Percentiles rank a stretch among this genome's conserved stretches.
Conservation (phyloP, 495 filamentous ascomycete genomes). For the Apodospora peruviana region DNA sequence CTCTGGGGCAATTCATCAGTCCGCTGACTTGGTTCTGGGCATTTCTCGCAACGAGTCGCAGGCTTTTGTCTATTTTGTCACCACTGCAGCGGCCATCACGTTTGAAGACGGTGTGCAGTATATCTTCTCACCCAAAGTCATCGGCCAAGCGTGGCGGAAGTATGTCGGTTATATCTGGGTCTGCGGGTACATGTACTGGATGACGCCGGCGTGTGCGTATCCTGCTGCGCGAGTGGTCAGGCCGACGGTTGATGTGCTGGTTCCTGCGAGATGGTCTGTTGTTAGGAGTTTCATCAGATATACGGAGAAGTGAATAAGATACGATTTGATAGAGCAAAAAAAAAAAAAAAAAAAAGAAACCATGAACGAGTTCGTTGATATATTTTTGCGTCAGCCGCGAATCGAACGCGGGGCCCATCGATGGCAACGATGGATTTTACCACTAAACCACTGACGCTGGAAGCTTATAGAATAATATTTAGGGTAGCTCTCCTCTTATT, state of each 20-base stretch:
- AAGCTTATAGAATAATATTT: too few species aligned
- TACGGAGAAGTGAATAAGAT: too few species aligned
- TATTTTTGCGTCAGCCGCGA: constrained; percentile 33
- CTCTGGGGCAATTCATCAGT: neutral
- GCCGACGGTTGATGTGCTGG: neutral
- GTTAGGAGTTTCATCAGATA: neutral
- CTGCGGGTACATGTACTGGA: neutral
- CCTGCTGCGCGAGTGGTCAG: neutral
- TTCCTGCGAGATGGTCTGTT: neutral
- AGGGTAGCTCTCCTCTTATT: too few species aligned
- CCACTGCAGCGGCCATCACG: neutral
- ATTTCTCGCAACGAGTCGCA: neutral
- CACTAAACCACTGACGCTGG: constrained; percentile 43
- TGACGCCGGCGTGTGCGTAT: neutral
- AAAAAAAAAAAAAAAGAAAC: too few species aligned
- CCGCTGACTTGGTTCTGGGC: neutral
- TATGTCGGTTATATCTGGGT: neutral
- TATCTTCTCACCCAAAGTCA: neutral
- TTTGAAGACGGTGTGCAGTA: neutral
- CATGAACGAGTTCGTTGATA: too few species aligned
- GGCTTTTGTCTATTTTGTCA: neutral
- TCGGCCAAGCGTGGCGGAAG: neutral
- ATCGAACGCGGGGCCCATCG: constrained; percentile 48
- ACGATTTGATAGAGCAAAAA: too few species aligned
- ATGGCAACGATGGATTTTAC: constrained; percentile 49